Conservation (phyloP, 2,329 filamentous ascomycete species). For the Microcyclosporella mali region DNA sequence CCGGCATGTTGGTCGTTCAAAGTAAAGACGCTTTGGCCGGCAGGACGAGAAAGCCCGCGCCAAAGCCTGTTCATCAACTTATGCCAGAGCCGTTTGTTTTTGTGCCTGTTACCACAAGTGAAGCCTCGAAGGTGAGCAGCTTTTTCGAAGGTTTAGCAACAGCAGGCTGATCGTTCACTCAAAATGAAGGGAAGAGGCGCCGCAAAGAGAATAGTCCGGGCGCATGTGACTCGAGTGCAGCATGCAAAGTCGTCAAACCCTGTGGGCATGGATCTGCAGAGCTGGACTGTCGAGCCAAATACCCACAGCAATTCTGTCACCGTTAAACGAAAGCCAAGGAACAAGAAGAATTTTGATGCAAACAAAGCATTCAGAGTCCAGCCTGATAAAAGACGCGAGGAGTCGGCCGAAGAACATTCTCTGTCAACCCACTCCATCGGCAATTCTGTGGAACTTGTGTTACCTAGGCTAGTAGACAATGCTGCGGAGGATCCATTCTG, state of each 20-base stretch:
- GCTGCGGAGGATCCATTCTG: conserved; percentile 16
- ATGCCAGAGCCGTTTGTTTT: conserved; percentile 15
- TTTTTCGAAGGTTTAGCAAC: too few species aligned
- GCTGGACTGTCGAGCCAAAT: conserved; percentile 19
- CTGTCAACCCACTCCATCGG: not conserved
- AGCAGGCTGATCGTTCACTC: too few species aligned
- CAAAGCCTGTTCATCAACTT: not conserved
- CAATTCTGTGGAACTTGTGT: not conserved
- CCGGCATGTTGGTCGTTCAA: conserved; percentile 2
- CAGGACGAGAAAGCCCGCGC: not conserved
- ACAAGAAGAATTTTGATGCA: not conserved
- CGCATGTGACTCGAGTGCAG: conserved; percentile 19
- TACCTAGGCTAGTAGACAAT: conserved; percentile 2
- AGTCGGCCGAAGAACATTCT: not conserved
- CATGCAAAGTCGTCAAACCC: conserved; percentile 12
- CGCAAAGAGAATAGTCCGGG: conserved; percentile 16
- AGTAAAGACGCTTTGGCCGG: not conserved
- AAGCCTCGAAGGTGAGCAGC: conserved; percentile 8
- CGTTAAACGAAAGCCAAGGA: not conserved
- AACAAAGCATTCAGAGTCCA: not conserved
- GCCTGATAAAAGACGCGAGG: not conserved
- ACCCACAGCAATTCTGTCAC: conserved; percentile 5
- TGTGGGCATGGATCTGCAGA: conserved; percentile 12
- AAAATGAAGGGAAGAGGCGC: conserved; percentile 11
- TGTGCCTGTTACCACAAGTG: conserved; percentile 13